Evolutionary conservation across 108 stramenopile genomes (phyloP), one percentile per base, ranked within the genome.

Genomic region (Fragilariopsis cylindrus): DNA sequence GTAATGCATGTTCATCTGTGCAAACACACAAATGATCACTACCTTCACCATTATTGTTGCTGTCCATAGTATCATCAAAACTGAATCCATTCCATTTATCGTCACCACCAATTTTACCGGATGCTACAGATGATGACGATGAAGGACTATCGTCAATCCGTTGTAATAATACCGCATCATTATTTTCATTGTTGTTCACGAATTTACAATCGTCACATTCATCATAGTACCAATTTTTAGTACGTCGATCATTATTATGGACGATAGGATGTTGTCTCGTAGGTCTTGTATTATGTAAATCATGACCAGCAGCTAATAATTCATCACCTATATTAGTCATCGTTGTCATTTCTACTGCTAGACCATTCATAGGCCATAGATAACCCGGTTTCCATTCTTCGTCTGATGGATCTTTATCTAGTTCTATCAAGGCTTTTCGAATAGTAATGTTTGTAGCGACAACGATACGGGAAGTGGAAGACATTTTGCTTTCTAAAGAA

Each of bases 241-340:
- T 48, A 13, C 57, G 54, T 46, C 47, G 46, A 50, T 45, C 49
- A 48, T 67, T 48, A 68, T 57, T 48, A 68, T 65, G 42, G 2
- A 78, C 19, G 7, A 21, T 47, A 4, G 71, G 53, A 67, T 69
- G 46, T 12, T 5, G 48, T 30, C 30, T 30, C 30, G 30, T 19
- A 16, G 77, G 65, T 41, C 66, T 64, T 7, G 73, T 47, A 48
- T 78, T 78, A 46, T 78, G 71, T 13, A 78, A 57, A 41, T 78
- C 75, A 50, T 65, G 47, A 13, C 5, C 41, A 3, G 47, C 44
- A 6, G 65, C 47, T 6, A n/a, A 4, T 12, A 48, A 11, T 13
- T 65, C 65, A 30, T 60, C 21, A 30, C 11, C 4, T 18, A 5
- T 39, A 5, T 63, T 39, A 5, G 15, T 39, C 62, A 39, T 5